These are phyloP conservation scores for Leccinum imitatum DNA, from an alignment of 768 basidiomycete species.

Conservation along the genomic window DNA sequence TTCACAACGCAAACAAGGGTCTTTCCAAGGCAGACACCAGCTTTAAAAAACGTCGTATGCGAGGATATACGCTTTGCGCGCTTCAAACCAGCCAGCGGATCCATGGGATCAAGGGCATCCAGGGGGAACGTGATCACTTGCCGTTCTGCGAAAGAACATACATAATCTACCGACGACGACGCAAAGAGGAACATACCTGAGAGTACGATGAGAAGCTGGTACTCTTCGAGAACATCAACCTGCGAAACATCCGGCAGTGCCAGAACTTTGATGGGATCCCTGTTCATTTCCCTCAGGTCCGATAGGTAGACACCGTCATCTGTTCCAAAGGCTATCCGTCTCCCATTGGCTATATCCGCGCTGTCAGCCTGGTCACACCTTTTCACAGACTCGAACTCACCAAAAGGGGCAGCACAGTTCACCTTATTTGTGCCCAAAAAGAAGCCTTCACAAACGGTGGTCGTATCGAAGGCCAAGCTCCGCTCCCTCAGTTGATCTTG, in stretches of 20 bases:
- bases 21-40: conserved; percentile 86
- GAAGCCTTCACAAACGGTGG: conserved; percentile 83
- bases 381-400: conserved; percentile 53
- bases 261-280: conserved; percentile 88
- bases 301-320: conserved; percentile 96
- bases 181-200: conserved; percentile 58
- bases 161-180: background rate
- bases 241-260: conserved; percentile 88
- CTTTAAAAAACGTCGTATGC: conserved; percentile 98
- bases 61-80: conserved; percentile 94
- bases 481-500: conserved; percentile 82
- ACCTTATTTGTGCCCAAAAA: conserved; percentile 84
- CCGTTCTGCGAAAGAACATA: conserved; percentile 58
- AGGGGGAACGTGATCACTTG: conserved; percentile 96
- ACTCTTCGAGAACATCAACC: conserved; percentile 95
- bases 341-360: conserved; percentile 61
- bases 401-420: conserved; percentile 83
- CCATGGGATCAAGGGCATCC: conserved; percentile 86
- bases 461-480: conserved; percentile 83
- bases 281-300: conserved; percentile 71
- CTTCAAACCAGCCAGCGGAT: conserved; percentile 88
- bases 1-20: conserved; percentile 98
- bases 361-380: background rate
- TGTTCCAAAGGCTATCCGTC: conserved; percentile 92
- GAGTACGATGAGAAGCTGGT: conserved; percentile 95